Evolutionary conservation across 306 rosid species (phyloP).

Genomic region (Begonia masoniana): DNA sequence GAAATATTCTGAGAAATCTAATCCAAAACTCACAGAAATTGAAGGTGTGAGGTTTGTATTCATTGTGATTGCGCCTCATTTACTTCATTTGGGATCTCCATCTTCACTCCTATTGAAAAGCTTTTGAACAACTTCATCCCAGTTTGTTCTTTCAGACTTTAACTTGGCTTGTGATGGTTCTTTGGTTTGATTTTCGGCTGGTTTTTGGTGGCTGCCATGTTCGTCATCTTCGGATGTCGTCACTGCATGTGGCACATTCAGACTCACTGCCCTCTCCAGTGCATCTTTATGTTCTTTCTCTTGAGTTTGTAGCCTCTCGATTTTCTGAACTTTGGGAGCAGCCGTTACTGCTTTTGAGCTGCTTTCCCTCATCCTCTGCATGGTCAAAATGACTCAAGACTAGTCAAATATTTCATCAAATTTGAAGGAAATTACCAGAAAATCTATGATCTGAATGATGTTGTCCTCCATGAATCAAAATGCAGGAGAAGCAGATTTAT

Average conservation of each 20-base stretch:
- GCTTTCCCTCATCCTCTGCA: conserved; percentile 33
- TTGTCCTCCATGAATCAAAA: too few relatives aligned
- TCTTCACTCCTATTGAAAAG: conserved; percentile 30
- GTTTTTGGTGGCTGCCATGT: conserved; percentile 8
- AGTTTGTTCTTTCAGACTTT: conserved; percentile 28
- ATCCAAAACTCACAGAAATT: too few relatives aligned
- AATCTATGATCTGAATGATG: background rate
- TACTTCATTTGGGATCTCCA: conserved; percentile 19
- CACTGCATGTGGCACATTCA: conserved; percentile 54
- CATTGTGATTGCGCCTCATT: too few relatives aligned
- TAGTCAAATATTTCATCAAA: too few relatives aligned
- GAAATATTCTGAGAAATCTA: too few relatives aligned
- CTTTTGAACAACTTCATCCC: conserved; percentile 65
- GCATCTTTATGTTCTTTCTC: conserved; percentile 60
- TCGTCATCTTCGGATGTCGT: conserved; percentile 20
- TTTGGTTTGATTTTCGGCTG: conserved; percentile 14
- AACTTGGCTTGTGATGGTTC: conserved; percentile 11
- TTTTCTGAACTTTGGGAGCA: conserved; percentile 30
- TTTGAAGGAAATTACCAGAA: background rate
- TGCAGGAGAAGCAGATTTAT: too few relatives aligned
- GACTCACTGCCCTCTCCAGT: conserved; percentile 54
- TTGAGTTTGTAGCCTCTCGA: conserved; percentile 40
- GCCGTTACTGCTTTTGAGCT: conserved; percentile 22
- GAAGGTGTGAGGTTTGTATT: too few relatives aligned
- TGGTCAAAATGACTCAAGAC: background rate